Evolutionary conservation across 768 basidiomycete species (phyloP).

Genomic region (Tulasnella sp.): DNA sequence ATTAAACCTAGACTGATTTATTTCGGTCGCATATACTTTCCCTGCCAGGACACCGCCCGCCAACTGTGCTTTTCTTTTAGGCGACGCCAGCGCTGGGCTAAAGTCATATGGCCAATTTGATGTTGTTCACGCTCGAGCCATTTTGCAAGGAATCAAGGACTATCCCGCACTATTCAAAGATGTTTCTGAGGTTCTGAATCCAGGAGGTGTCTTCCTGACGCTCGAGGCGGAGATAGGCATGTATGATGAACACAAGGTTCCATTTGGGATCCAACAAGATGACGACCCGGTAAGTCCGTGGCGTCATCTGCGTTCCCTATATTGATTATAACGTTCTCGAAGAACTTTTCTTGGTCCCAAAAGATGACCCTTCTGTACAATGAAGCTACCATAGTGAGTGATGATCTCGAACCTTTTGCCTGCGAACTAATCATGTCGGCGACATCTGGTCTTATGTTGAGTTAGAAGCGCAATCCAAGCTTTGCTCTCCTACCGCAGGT

Average conservation of each 20-base stretch:
- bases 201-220: constrained; percentile 25
- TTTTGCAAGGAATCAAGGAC: constrained; percentile 17
- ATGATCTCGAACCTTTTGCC: neutral
- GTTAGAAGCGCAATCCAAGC: neutral
- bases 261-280: constrained; percentile 14
- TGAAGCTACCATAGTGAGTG: neutral
- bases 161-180: constrained; percentile 14
- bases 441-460: neutral
- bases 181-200: neutral
- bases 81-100: neutral
- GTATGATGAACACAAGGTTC: neutral
- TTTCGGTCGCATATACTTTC: neutral
- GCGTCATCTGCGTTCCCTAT: neutral
- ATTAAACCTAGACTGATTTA: no score
- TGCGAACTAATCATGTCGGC: no score
- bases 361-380: neutral
- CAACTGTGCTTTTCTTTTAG: constrained; percentile 18
- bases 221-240: constrained; percentile 14
- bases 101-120: neutral
- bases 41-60: neutral
- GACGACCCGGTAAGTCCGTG: constrained; percentile 14
- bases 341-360: neutral
- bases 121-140: constrained; percentile 18
- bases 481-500: neutral
- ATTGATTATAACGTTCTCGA: neutral